Percentiles rank a stretch among this genome's conserved stretches.
phyloP scores from a whole-genome alignment of 1,139 yeast genomes.

The Geotrichum reessii region DNA sequence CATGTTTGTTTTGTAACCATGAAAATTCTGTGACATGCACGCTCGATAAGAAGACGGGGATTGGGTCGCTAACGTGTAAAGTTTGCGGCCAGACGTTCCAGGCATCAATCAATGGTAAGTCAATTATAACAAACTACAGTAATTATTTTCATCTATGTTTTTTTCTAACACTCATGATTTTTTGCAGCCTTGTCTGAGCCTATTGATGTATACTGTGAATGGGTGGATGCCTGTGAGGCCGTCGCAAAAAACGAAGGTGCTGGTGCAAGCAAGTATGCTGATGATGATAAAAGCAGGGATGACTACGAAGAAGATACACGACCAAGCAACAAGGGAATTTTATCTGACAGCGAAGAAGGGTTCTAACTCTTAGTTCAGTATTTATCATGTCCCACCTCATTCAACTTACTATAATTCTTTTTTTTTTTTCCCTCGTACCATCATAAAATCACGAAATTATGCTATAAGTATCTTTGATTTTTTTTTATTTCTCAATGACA shows the following conservation, averaged over 20 bases:
- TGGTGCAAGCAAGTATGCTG: slow-evolving; percentile 11
- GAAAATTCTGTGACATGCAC: slow-evolving; percentile 87
- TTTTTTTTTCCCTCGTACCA: background rate
- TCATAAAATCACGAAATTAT: background rate
- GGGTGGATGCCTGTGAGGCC: slow-evolving; percentile 98
- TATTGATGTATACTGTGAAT: slow-evolving; percentile 91
- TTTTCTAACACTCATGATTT: background rate
- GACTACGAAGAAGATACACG: slow-evolving; percentile 4
- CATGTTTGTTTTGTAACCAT: slow-evolving; percentile 93
- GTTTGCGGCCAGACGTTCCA: slow-evolving; percentile 95
- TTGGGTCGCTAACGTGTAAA: slow-evolving; percentile 84
- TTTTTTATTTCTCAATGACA: background rate
- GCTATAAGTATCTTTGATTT: background rate
- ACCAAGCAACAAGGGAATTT: slow-evolving; percentile 2
- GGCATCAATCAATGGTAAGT: slow-evolving; percentile 65
- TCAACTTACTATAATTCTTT: background rate
- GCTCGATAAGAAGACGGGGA: slow-evolving; percentile 76
- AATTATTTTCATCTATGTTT: too few relatives aligned
- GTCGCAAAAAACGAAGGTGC: slow-evolving; percentile 62
- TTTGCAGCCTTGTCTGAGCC: slow-evolving; percentile 59
- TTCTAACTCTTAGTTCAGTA: background rate
- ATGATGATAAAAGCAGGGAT: background rate
- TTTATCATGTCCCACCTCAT: background rate
- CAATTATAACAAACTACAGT: background rate
- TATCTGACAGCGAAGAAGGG: slow-evolving; percentile 12